Percentiles rank a stretch among this genome's conserved stretches.
Evolutionary conservation across 2,329 filamentous ascomycete genomes (phyloP).

Genomic region (Nothopassalora personata): DNA sequence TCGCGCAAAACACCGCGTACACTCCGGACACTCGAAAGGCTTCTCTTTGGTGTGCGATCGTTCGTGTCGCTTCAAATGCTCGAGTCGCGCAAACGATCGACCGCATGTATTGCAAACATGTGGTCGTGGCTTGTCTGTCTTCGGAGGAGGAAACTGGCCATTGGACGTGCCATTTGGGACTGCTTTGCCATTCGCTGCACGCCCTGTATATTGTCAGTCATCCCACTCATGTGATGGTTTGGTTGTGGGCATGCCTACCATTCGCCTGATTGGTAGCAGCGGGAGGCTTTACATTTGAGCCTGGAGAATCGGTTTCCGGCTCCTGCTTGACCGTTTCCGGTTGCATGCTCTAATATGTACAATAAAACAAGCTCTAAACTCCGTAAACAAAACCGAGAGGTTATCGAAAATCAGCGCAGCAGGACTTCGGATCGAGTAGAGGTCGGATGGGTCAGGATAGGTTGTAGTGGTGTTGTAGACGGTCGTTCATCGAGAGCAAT

Average conservation of each 20-base stretch:
- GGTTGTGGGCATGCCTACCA: constrained; percentile 14
- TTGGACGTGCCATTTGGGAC: constrained; percentile 20
- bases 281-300: constrained; percentile 11
- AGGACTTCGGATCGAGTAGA: neutral
- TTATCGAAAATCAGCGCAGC: neutral
- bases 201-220: neutral
- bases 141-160: constrained; percentile 66
- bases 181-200: constrained; percentile 13
- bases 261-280: constrained; percentile 11
- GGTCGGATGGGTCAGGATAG: constrained; percentile 6
- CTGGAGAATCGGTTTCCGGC: constrained; percentile 24
- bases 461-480: neutral
- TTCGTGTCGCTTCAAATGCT: constrained; percentile 96
- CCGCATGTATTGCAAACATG: constrained; percentile 89
- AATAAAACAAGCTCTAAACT: constrained; percentile 3
- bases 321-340: constrained; percentile 23
- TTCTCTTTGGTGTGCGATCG: constrained; percentile 98
- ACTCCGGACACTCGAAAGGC: constrained; percentile 95
- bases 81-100: constrained; percentile 86
- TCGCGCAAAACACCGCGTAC: constrained; percentile 87
- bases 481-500: constrained; percentile 9
- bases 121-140: constrained; percentile 94
- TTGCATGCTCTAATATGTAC: constrained; percentile 24
- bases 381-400: constrained; percentile 1
- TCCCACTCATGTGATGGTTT: neutral